These are phyloP conservation scores for Aspergillus tubingensis DNA, from an alignment of 2,329 filamentous ascomycete species.

Conservation along the genomic window DNA sequence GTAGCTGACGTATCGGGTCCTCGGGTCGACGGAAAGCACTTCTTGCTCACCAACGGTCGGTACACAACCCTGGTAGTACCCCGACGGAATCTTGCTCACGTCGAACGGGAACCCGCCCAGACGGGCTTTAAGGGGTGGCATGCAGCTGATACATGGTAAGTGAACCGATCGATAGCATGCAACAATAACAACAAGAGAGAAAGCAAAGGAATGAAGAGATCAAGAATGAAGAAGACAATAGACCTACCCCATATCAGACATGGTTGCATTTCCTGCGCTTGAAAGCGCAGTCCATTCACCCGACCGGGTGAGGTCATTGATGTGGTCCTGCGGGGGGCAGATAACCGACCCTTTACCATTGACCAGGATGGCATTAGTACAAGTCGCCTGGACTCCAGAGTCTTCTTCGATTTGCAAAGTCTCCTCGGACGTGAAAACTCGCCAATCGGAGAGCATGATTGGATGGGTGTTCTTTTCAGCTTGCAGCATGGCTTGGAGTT, in stretches of 20 bases:
- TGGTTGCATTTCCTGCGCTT: constrained; percentile 15
- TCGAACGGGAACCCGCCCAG: constrained; percentile 26
- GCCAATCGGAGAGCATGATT: constrained; percentile 59
- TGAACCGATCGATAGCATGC: neutral
- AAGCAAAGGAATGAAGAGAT: too few species aligned
- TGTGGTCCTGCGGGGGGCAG: constrained; percentile 51
- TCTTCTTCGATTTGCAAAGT: constrained; percentile 32
- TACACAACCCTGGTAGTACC: constrained; percentile 44
- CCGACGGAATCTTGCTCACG: constrained; percentile 30
- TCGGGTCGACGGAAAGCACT: constrained; percentile 44
- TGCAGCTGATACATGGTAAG: constrained; percentile 20
- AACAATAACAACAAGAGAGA: neutral
- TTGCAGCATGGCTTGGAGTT: constrained; percentile 48
- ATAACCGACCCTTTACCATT: constrained; percentile 61
- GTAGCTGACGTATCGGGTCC: constrained; percentile 54
- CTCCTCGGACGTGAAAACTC: constrained; percentile 55
- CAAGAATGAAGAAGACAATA: neutral
- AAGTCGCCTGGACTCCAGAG: constrained; percentile 28
- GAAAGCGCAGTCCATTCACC: constrained; percentile 23
- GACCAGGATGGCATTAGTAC: constrained; percentile 61
- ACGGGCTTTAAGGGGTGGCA: constrained; percentile 23
- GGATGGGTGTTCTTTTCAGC: constrained; percentile 53
- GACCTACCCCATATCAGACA: constrained; percentile 38
- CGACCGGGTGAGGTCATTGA: constrained; percentile 34
- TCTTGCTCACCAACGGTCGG: constrained; percentile 49